These are phyloP conservation scores for Lenwebbia sp. DNA, from an alignment of 345 rosid species.

Conservation along the genomic window DNA sequence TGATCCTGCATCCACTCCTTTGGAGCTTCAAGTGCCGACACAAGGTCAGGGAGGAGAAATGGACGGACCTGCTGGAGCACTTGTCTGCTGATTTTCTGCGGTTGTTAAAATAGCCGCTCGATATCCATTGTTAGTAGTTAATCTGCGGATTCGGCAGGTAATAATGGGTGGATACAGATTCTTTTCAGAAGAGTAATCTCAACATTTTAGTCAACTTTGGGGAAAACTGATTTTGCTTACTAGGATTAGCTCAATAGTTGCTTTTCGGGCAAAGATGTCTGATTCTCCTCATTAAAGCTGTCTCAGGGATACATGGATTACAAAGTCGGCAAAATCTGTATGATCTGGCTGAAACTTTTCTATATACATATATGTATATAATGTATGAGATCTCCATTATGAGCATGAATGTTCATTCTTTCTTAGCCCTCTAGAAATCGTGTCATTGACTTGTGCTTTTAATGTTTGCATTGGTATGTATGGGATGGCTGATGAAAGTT, in stretches of 20 bases:
- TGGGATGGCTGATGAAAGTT: neutral
- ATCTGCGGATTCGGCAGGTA: neutral
- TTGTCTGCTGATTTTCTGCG: neutral
- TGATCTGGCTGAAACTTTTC: neutral
- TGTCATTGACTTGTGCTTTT: neutral
- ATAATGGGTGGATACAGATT: neutral
- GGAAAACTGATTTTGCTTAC: neutral
- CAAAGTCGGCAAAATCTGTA: neutral
- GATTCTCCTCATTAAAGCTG: neutral
- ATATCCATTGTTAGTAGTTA: neutral
- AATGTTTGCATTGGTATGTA: neutral
- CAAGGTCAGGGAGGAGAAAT: neutral
- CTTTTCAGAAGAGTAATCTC: neutral
- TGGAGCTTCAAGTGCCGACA: conserved; percentile 22
- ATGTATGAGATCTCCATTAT: neutral
- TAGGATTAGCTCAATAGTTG: neutral
- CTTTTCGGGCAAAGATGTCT: neutral
- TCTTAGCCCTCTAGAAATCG: neutral
- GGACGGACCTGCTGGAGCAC: neutral
- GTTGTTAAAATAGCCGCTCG: neutral
- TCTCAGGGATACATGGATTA: neutral
- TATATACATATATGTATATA: neutral
- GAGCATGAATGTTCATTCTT: neutral
- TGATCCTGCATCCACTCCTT: conserved; percentile 54
- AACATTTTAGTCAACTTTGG: neutral